Conservation (phyloP, 257 asterid species). For the Marsdenia floribunda region DNA sequence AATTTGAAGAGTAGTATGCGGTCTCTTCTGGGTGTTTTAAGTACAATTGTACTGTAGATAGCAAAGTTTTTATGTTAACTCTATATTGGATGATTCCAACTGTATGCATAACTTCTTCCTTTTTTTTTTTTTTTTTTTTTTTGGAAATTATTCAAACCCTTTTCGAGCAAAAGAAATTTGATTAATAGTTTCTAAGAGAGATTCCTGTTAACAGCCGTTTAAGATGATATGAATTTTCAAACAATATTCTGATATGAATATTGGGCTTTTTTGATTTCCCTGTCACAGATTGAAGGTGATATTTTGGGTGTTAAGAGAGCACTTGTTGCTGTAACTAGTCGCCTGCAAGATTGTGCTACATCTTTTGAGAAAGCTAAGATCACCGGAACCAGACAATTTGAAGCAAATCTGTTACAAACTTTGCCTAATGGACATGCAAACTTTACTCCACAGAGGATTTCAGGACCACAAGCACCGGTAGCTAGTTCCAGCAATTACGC, state of each 20-base stretch:
- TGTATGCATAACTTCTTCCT: no score
- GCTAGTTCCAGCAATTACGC: conserved; percentile 31
- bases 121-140: no score
- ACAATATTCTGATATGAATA: not conserved
- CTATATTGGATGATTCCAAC: no score
- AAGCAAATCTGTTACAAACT: conserved; percentile 21
- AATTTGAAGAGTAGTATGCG: not conserved
- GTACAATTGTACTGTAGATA: not conserved
- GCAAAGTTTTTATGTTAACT: not conserved
- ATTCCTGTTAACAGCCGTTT: no score
- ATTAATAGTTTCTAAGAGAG: not conserved
- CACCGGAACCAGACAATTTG: conserved; percentile 25
- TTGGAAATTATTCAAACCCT: not conserved
- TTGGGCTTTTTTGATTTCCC: not conserved
- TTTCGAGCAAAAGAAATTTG: not conserved
- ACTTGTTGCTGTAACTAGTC: conserved; percentile 48
- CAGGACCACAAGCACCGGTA: conserved; percentile 30
- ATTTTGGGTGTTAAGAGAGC: conserved; percentile 61
- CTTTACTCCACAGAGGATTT: conserved; percentile 31
- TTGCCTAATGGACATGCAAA: conserved; percentile 29
- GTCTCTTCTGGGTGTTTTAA: no score
- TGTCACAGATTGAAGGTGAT: conserved; percentile 5
- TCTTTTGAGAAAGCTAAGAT: conserved; percentile 29
- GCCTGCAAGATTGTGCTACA: conserved; percentile 60
- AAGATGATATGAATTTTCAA: not conserved